Evolutionary conservation across 805 yeast genomes (phyloP), one percentile per base, ranked within the genome.

Genomic region (Jamesozyma rosinii): DNA sequence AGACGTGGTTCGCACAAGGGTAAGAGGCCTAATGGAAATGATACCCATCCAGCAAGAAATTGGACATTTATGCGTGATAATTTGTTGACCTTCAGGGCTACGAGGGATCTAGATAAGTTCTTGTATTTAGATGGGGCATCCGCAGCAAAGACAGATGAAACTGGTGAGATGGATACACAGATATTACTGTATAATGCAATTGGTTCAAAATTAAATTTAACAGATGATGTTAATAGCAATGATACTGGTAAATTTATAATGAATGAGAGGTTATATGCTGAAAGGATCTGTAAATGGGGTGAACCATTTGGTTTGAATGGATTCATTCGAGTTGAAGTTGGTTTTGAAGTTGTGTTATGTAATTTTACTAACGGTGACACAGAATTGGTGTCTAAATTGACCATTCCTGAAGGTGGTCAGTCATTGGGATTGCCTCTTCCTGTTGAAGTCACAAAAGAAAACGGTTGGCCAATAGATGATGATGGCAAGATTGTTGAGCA

Each of bases 81-180:
- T 17, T 40, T 45, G 22, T 29, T 71, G 48, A 75, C 82, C 0
- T 76, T 76, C 49, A 60, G 66, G 46, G 72, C 70, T 9, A 61
- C 58, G 3, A 65, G 62, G 46, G 78, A 81, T 3, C 55, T 79
- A 41, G 67, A 66, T 47, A 72, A 67, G 48, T 53, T 79, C 26
- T 63, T 79, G 4, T 68, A 70, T 40, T 54, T 79, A n/a, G 83
- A 79, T 47, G 85, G 85, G 5, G 82, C 83, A 0, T 76, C 82
- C 24, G 85, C 83, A n/a, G 76, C 83, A 0, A 79, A 78, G 54
- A 61, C 70, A 0, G 33, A 24, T 37, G 32, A 24, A 22, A 67
- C 76, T 1, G 83, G 83, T 4, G 79, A 75, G 52, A 77, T 77
- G 83, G 85, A 79, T 53, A 69, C 76, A 1, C 80, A 76, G 50